Evolutionary conservation across 441 rosid species (phyloP).

Genomic region (Hura crepitans): DNA sequence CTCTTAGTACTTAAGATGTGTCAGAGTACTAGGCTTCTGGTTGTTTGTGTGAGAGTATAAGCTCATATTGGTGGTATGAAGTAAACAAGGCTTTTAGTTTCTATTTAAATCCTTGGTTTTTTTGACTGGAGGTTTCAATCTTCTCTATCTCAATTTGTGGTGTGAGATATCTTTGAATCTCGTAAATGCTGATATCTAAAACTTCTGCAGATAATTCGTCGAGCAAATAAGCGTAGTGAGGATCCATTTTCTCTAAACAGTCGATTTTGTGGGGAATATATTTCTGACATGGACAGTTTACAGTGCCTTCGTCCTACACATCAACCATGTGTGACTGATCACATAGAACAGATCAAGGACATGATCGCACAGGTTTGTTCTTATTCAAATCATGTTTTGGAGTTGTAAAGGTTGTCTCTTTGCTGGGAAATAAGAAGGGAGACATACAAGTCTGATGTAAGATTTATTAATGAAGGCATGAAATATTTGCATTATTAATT

Average conservation of each 20-base stretch:
- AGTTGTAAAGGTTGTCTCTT: not conserved
- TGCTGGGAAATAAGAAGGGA: not conserved
- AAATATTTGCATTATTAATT: not conserved
- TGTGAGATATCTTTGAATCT: not conserved
- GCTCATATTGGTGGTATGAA: too few species aligned
- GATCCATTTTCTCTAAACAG: slow-evolving; percentile 58
- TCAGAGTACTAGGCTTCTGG: not conserved
- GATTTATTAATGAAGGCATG: not conserved
- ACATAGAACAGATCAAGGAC: slow-evolving; percentile 68
- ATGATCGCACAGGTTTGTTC: slow-evolving; percentile 60
- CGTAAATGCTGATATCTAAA: not conserved
- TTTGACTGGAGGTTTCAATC: not conserved
- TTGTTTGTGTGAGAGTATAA: too few species aligned
- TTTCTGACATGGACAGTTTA: slow-evolving; percentile 62
- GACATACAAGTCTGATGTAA: not conserved
- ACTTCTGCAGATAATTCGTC: slow-evolving; percentile 57
- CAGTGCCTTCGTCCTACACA: slow-evolving; percentile 82
- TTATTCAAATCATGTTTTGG: not conserved
- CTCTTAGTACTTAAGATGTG: not conserved
- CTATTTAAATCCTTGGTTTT: not conserved
- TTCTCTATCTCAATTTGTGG: not conserved
- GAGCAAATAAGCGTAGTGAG: slow-evolving; percentile 62
- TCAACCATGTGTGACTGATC: slow-evolving; percentile 77
- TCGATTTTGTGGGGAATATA: slow-evolving; percentile 66
- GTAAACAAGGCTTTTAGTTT: not conserved